Evolutionary conservation across 306 rosid genomes (phyloP).

Genomic region (Castanospermum australe): DNA sequence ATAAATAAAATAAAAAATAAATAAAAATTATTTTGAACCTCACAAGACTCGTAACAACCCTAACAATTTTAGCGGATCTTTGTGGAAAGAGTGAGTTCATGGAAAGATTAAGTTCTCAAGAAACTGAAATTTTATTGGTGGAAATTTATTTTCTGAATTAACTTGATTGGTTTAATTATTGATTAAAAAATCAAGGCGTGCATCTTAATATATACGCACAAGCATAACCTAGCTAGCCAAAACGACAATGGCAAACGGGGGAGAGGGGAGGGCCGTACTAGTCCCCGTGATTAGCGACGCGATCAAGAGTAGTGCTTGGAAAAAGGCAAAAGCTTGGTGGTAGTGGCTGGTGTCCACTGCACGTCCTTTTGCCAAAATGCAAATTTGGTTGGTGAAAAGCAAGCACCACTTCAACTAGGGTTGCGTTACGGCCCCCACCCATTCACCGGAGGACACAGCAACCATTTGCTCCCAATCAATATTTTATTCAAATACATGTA

Average conservation of each 20-base stretch:
- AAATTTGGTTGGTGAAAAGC: constrained; percentile 25
- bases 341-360: constrained; percentile 31
- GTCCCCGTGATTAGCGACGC: constrained; percentile 48
- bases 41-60: too few species aligned
- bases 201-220: too few species aligned
- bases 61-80: too few species aligned
- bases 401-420: not conserved
- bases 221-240: not conserved
- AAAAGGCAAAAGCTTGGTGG: constrained; percentile 31
- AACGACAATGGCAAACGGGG: constrained; percentile 17
- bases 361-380: constrained; percentile 27
- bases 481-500: not conserved
- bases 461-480: not conserved
- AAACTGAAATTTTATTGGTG: too few species aligned
- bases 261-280: not conserved
- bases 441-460: not conserved
- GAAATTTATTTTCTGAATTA: too few species aligned
- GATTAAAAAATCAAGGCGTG: too few species aligned
- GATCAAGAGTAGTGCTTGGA: constrained; percentile 31
- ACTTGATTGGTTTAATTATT: too few species aligned
- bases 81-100: too few species aligned
- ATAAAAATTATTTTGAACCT: too few species aligned
- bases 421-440: not conserved
- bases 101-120: too few species aligned
- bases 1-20: too few species aligned